A percentile compares a stretch with the other conserved stretches of the same genome.
phyloP scores from a whole-genome alignment of 2,329 filamentous ascomycete species.

The Trichoderma asperellum region DNA sequence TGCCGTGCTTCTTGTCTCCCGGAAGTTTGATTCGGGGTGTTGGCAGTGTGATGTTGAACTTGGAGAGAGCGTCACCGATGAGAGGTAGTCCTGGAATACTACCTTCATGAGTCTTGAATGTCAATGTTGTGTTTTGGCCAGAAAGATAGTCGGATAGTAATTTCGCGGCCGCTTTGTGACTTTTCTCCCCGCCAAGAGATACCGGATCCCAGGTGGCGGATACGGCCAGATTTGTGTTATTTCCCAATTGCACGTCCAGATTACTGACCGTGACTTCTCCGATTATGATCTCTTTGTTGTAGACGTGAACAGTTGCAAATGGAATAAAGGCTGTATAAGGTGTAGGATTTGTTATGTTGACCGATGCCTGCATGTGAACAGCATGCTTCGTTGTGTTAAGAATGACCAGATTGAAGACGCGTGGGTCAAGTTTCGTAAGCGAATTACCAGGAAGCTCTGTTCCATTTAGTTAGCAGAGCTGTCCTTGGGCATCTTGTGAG shows the following conservation, averaged over 20 bases:
- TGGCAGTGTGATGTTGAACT: slow-evolving; percentile 70
- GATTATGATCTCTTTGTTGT: slow-evolving; percentile 73
- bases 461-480: slow-evolving; percentile 41
- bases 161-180: slow-evolving; percentile 66
- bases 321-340: slow-evolving; percentile 83
- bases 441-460: slow-evolving; percentile 63
- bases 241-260: slow-evolving; percentile 66
- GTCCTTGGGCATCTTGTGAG: slow-evolving; percentile 32
- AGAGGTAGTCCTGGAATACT: slow-evolving; percentile 75
- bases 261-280: slow-evolving; percentile 73
- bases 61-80: slow-evolving; percentile 73
- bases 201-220: slow-evolving; percentile 75
- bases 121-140: slow-evolving; percentile 81
- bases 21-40: slow-evolving; percentile 69
- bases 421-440: slow-evolving; percentile 57
- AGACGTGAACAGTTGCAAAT: slow-evolving; percentile 74
- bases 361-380: slow-evolving; percentile 68
- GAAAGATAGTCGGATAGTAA: slow-evolving; percentile 86
- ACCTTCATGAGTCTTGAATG: slow-evolving; percentile 68
- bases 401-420: slow-evolving; percentile 72
- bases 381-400: slow-evolving; percentile 72
- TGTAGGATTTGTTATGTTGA: slow-evolving; percentile 91
- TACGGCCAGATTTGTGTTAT: slow-evolving; percentile 71
- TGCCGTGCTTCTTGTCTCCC: slow-evolving; percentile 45
- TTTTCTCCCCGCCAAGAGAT: slow-evolving; percentile 62